These are phyloP conservation scores for Vinca major DNA, from an alignment of 305 asterid species.

Conservation along the genomic window DNA sequence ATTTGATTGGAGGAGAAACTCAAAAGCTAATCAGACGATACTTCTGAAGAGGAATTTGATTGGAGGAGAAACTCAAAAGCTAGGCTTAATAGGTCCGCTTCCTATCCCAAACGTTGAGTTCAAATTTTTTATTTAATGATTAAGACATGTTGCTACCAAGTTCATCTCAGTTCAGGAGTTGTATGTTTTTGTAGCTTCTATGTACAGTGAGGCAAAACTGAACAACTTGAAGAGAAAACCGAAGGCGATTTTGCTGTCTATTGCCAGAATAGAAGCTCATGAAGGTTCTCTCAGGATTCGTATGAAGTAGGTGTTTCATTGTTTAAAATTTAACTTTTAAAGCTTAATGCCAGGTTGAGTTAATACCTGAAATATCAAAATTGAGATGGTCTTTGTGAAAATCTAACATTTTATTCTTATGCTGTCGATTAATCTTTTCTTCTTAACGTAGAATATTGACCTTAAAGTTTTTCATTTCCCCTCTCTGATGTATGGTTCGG, in stretches of 20 bases:
- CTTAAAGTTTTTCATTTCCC: background rate
- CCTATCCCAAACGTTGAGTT: background rate
- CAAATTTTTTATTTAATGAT: background rate
- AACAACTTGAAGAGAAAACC: background rate
- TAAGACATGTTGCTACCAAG: background rate
- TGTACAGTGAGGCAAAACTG: background rate
- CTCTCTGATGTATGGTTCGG: background rate
- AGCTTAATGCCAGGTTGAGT: background rate
- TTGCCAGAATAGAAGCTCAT: background rate
- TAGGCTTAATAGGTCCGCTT: slow-evolving; percentile 13
- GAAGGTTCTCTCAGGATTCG: background rate
- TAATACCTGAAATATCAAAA: background rate
- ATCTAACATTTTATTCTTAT: background rate
- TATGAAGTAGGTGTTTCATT: background rate
- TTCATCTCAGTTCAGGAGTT: background rate
- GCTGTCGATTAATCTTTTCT: background rate
- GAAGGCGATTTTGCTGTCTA: background rate
- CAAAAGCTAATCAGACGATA: background rate
- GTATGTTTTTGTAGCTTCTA: slow-evolving; percentile 10
- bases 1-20: background rate
- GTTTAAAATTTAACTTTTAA: background rate
- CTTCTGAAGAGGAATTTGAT: background rate
- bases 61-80: background rate
- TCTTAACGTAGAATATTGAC: background rate
- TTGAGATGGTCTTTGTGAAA: background rate